Evolutionary conservation across 495 filamentous ascomycete genomes (phyloP).

Genomic region (Apodospora peruviana): DNA sequence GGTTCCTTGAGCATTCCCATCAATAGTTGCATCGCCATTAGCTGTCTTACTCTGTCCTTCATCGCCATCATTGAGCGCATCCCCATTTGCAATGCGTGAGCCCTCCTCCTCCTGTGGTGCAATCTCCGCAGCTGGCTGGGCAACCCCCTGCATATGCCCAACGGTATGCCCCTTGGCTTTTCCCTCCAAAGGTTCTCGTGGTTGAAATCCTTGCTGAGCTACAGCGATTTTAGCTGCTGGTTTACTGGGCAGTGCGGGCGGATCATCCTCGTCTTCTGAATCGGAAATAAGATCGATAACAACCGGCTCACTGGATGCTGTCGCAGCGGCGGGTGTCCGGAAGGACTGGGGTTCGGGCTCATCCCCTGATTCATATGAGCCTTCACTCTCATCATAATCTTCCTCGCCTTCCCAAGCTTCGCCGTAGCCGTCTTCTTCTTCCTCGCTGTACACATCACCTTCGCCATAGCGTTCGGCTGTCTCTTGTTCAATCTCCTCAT

Average conservation of each 20-base stretch:
- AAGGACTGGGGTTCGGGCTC: neutral
- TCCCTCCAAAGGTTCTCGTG: too few relatives aligned
- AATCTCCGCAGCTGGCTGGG: too few relatives aligned
- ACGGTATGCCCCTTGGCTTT: too few relatives aligned
- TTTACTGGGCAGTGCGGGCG: conserved; percentile 6
- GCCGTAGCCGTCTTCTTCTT: conserved; percentile 17
- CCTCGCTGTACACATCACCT: conserved; percentile 30
- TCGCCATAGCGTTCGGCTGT: conserved; percentile 31
- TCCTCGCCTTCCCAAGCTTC: conserved; percentile 17
- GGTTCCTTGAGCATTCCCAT: too few relatives aligned
- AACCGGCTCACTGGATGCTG: conserved; percentile 17
- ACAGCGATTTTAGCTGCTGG: neutral
- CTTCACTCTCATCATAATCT: conserved; percentile 14
- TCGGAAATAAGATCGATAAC: conserved; percentile 34
- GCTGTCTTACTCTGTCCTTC: too few relatives aligned
- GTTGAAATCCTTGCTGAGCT: neutral
- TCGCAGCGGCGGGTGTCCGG: conserved; percentile 2
- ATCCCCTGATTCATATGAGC: conserved; percentile 2
- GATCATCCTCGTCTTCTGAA: conserved; percentile 29
- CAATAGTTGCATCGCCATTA: too few relatives aligned
- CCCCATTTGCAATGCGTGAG: too few relatives aligned
- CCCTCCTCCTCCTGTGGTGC: too few relatives aligned
- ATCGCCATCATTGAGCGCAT: too few relatives aligned
- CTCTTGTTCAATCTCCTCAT: conserved; percentile 34
- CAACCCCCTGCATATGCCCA: too few relatives aligned